Conservation (phyloP, 768 basidiomycete genomes). For the Auricularia cornea region DNA sequence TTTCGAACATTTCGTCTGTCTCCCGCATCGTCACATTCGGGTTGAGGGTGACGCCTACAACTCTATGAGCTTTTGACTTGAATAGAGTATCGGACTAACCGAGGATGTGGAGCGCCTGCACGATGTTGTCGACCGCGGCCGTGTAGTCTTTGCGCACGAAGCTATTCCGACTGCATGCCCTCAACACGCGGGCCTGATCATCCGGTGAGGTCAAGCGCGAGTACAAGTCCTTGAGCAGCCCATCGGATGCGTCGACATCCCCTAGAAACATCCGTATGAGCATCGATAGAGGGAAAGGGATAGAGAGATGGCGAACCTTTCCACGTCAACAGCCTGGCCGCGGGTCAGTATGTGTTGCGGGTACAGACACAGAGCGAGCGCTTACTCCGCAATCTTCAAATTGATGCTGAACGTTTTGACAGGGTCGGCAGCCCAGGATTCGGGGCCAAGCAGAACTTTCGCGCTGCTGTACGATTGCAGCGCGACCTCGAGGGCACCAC, state of each 20-base stretch:
- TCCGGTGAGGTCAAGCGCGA: constrained; percentile 40
- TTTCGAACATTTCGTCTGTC: constrained; percentile 58
- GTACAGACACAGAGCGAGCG: constrained; percentile 8
- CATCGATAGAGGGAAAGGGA: neutral
- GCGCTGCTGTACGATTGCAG: constrained; percentile 52
- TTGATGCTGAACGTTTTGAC: constrained; percentile 43
- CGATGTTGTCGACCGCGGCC: constrained; percentile 49
- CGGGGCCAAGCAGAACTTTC: constrained; percentile 40
- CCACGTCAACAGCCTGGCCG: constrained; percentile 51
- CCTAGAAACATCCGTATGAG: constrained; percentile 28
- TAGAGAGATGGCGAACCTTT: constrained; percentile 33
- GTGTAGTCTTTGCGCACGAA: constrained; percentile 51
- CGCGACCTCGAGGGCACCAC: constrained; percentile 65
- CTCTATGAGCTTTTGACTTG: neutral
- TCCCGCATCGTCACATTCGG: constrained; percentile 42
- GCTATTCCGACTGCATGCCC: constrained; percentile 54
- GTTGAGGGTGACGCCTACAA: constrained; percentile 47
- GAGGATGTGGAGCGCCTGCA: constrained; percentile 50
- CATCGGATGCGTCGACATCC: constrained; percentile 44
- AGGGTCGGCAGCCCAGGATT: constrained; percentile 46
- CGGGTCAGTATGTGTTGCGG: neutral
- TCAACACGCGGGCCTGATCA: constrained; percentile 47
- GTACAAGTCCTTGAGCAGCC: constrained; percentile 47
- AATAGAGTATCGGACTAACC: neutral
- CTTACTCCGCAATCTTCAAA: constrained; percentile 55